A percentile compares a stretch with the other conserved stretches of the same genome.
Conservation (phyloP, 176 grass and related monocot genomes). For the Aechmea fasciata region DNA sequence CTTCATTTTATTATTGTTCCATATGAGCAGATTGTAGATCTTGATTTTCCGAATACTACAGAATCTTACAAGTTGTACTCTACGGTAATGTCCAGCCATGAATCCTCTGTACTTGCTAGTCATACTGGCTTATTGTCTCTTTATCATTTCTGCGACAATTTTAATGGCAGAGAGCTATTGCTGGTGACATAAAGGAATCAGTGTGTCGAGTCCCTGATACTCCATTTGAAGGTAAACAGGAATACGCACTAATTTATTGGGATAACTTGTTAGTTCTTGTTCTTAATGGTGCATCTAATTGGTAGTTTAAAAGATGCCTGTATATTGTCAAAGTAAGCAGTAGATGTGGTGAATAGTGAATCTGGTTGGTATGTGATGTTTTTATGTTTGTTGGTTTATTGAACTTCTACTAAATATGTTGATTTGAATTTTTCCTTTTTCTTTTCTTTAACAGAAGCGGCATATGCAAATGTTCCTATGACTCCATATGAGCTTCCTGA, state of each 20-base stretch:
- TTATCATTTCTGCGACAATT: conserved; percentile 3
- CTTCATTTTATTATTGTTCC: not conserved
- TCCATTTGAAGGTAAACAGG: conserved; percentile 75
- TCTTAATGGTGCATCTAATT: not conserved
- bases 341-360: not conserved
- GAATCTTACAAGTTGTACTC: conserved; percentile 88
- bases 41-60: conserved; percentile 82
- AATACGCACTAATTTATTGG: conserved; percentile 1
- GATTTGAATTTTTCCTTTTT: conserved; percentile 13
- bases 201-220: conserved; percentile 93
- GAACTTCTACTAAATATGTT: conserved; percentile 5
- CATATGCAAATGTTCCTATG: conserved; percentile 98
- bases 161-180: conserved; percentile 75
- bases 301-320: not conserved
- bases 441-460: conserved; percentile 54
- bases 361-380: not conserved
- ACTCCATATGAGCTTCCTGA: conserved; percentile 99
- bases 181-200: conserved; percentile 92
- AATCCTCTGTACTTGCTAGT: conserved; percentile 13
- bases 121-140: not conserved
- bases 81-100: conserved; percentile 44
- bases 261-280: not conserved
- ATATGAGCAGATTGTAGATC: conserved; percentile 56
- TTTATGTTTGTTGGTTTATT: conserved; percentile 15
- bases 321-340: not conserved